Conservation (phyloP, 495 filamentous ascomycete species). For the Thozetella sp. region DNA sequence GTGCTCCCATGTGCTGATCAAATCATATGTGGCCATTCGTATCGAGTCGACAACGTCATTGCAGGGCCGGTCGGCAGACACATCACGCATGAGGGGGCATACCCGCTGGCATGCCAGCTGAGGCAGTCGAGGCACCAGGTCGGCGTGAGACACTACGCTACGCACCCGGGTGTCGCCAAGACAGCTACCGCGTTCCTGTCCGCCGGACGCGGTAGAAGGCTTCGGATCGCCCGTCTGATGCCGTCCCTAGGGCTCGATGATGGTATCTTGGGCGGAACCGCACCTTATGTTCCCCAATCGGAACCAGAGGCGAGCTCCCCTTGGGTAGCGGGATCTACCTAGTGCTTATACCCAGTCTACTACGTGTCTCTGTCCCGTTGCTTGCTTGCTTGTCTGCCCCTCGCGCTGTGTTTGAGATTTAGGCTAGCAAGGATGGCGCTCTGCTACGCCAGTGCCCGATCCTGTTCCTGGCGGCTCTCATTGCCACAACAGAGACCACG, state of each 20-base stretch:
- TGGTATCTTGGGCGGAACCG: neutral
- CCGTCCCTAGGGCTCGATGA: too few relatives aligned
- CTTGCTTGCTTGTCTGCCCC: too few relatives aligned
- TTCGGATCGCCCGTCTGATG: neutral
- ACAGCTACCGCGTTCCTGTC: neutral
- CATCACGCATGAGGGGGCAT: too few relatives aligned
- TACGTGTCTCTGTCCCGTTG: conserved; percentile 2
- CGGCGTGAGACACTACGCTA: too few relatives aligned
- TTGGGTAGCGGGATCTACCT: neutral
- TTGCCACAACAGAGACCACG: neutral
- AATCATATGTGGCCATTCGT: conserved; percentile 2
- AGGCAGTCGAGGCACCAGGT: too few relatives aligned
- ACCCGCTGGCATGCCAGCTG: too few relatives aligned
- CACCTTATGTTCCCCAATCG: neutral
- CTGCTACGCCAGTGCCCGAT: neutral
- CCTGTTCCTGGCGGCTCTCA: neutral
- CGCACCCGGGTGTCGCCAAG: neutral
- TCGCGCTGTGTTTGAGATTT: neutral
- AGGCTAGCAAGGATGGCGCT: neutral
- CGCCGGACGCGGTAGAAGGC: neutral
- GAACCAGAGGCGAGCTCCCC: neutral
- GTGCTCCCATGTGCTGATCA: neutral
- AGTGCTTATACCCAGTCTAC: neutral
- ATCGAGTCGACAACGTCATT: neutral
- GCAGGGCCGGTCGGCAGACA: neutral